These are phyloP conservation scores for Boletus rubroflammeus DNA, from an alignment of 768 basidiomycete species.

Conservation along the genomic window DNA sequence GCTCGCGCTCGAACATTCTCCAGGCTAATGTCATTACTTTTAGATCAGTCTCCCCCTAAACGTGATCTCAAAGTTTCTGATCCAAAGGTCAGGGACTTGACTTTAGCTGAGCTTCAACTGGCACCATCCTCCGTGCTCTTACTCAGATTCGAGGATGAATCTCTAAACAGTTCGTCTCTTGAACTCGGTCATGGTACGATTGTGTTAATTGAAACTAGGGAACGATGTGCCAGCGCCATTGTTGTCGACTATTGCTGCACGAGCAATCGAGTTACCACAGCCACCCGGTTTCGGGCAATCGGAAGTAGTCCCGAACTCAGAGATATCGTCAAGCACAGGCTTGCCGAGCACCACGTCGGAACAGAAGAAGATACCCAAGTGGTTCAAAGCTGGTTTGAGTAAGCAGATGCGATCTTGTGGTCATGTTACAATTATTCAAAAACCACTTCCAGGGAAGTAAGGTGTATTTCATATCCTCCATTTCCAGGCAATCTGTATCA, in stretches of 20 bases:
- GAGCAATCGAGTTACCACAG: conserved; percentile 63
- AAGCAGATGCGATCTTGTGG: conserved; percentile 19
- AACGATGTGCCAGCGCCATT: conserved; percentile 62
- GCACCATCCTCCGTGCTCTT: conserved; percentile 78
- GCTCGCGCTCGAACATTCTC: neutral
- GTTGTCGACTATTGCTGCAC: conserved; percentile 47
- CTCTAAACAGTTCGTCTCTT: conserved; percentile 54
- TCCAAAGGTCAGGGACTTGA: conserved; percentile 61
- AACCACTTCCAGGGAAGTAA: conserved; percentile 21
- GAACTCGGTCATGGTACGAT: neutral
- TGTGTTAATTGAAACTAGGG: conserved; percentile 36
- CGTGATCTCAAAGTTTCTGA: conserved; percentile 84
- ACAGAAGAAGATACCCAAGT: conserved; percentile 67
- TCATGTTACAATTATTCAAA: neutral
- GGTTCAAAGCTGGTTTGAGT: conserved; percentile 71
- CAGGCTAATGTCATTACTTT: neutral
- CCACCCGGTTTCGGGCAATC: conserved; percentile 41
- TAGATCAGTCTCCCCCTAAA: conserved; percentile 80
- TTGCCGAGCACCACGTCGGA: conserved; percentile 25
- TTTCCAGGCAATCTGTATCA: conserved; percentile 1
- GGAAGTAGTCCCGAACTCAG: conserved; percentile 5
- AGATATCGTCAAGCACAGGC: conserved; percentile 7
- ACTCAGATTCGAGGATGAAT: conserved; percentile 69
- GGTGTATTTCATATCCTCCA: conserved; percentile 36
- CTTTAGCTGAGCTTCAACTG: conserved; percentile 65